phyloP scores from a whole-genome alignment of 1,284 basidiomycete genomes.

The Polyporus tsugae region DNA sequence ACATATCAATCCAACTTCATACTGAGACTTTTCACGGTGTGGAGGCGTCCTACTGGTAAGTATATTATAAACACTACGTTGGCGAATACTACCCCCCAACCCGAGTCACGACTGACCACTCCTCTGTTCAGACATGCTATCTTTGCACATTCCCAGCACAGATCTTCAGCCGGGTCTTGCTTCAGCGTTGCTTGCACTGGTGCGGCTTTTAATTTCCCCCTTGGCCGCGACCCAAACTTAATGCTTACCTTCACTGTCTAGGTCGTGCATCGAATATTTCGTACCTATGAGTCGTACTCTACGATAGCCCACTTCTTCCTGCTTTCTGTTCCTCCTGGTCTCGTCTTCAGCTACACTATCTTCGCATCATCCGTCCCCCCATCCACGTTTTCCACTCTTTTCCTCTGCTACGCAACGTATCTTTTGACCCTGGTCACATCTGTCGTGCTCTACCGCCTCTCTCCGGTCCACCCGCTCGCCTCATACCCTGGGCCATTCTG shows the following conservation, averaged over 20 bases:
- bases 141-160: background rate
- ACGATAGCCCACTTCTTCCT: conserved; percentile 17
- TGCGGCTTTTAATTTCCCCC: background rate
- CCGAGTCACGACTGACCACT: background rate
- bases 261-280: background rate
- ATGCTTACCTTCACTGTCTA: background rate
- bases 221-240: background rate
- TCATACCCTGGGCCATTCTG: conserved; percentile 41
- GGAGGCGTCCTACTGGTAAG: background rate
- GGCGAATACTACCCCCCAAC: background rate
- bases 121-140: background rate
- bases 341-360: background rate
- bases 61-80: background rate
- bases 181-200: background rate
- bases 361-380: conserved; percentile 5
- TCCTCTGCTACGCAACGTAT: conserved; percentile 16
- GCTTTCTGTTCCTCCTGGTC: conserved; percentile 19
- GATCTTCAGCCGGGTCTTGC: background rate
- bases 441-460: conserved; percentile 40
- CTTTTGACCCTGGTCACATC: conserved; percentile 28
- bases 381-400: background rate
- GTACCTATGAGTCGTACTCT: conserved; percentile 2
- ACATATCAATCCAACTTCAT: background rate
- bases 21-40: no score
- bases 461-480: conserved; percentile 43